Base-by-base conservation (phyloP, 2,329 filamentous ascomycete species). In the Epichloe brachyelytri region DNA sequence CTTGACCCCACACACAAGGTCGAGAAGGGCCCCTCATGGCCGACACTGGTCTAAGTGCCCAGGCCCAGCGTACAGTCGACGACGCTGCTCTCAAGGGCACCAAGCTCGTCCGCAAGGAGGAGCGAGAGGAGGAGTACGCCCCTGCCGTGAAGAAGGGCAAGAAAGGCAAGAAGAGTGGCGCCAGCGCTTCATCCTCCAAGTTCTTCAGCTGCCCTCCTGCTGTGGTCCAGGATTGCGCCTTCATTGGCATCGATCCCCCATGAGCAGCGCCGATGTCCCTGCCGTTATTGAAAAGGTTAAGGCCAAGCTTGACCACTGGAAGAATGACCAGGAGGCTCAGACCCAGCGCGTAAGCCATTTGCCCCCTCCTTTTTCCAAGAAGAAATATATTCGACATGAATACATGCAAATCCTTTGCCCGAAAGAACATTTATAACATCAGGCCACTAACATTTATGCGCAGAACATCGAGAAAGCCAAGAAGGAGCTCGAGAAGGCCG, bases 401-500 rank as follows among this genome's bases (percentile, higher is more conserved):
- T 11, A 10, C 26, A 30, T 30, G 8, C n/a, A 14, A 15, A 2
- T 1, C 10, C 19, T 30, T 30, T 6, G 3, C 20, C 43, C 33
- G 22, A 41, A 34, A 12, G 36, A 12, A 39, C 0, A 19, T 3
- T 5, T 11, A 5, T 6, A 7, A 14, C n/a, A 19, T 14, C n/a
- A 49, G 19, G 30, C 7, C 14, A 14, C 48, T 43, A 44, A 49
- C 11, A n/a, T 10, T 2, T n/a, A 14, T 37, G 41, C 14, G 10
- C 43, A 97, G 93, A 98, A 98, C 76, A 85, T 97, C 55, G 87
- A 88, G 57, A 95, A 96, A 71, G 93, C 93, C 55, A 86, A 95
- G 76, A 91, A 91, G 70, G 89, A 96, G 69, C 94, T 98, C 56
- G 88, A 90, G 65, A 83, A 83, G 59, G 33, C 46, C 19, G 75